Evolutionary conservation across 78 protist genomes (phyloP), one percentile per base, ranked within the genome.

Genomic region (Dictyostelium citrinum): DNA sequence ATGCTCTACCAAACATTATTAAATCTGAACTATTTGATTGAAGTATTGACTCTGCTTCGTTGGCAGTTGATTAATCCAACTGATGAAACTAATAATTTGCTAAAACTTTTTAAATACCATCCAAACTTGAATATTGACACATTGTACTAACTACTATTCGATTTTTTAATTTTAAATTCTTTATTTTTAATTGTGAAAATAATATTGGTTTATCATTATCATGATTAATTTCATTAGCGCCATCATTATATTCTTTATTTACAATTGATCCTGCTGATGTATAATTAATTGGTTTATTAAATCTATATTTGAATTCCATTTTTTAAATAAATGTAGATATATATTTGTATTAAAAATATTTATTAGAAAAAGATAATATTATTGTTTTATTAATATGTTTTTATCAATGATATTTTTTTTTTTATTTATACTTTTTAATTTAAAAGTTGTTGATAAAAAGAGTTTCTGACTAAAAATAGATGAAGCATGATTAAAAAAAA

Each of bases 81-180:
- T 0, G 60, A 20, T 1, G 78, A 24, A 2, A 55, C 31, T 2
- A 74, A 12, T n/a, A 88, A 49, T 24, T 46, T 39, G 11, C 84
- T 37, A 3, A 61, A 17, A 27, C 33, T 20, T 20, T 77, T 60
- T 10, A 64, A 8, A 43, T 79, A 29, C 91, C 91, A 84, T 84
- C 74, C 22, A 72, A 41, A 14, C 35, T 29, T 29, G 29, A 29
- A 81, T 67, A 81, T 41, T 20, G n/a, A 33, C 81, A 82, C 91
- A 84, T 84, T 71, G 91, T 82, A 9, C 81, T 70, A 2, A 84
- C 91, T 1, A 74, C 91, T 17, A 84, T 74, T n/a, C 91, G 55
- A 75, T 84, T 84, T 67, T 84, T 84, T 51, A 84, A 33, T 64
- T 41, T 39, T 10, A 74, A n/a, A 74, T 74, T 35, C 35, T 39